These are phyloP conservation scores for Ceratocystis cacaofunesta DNA, from an alignment of 2,329 filamentous ascomycete genomes.

Conservation along the genomic window DNA sequence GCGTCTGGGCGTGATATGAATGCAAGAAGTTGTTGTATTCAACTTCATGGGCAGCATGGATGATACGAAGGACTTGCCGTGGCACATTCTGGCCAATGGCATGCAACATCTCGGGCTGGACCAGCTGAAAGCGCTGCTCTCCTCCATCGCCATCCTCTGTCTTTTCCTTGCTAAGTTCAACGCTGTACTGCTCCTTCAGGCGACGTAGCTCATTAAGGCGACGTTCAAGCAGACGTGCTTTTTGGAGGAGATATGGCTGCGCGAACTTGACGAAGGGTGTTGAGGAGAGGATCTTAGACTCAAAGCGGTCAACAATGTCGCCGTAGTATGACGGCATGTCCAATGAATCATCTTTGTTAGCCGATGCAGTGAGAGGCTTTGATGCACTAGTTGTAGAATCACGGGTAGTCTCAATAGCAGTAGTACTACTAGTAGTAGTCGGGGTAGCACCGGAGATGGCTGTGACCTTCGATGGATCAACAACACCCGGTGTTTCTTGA, in stretches of 20 bases:
- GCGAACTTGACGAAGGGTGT: constrained; percentile 95
- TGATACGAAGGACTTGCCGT: constrained; percentile 76
- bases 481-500: neutral
- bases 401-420: neutral
- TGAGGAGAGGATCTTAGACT: constrained; percentile 83
- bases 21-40: constrained; percentile 93
- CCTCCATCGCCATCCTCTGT: constrained; percentile 40
- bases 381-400: neutral
- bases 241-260: constrained; percentile 84
- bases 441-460: neutral
- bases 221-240: constrained; percentile 78
- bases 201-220: constrained; percentile 68
- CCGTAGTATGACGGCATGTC: constrained; percentile 82
- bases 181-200: constrained; percentile 52
- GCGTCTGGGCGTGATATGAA: constrained; percentile 84
- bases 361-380: neutral
- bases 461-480: neutral
- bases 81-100: constrained; percentile 65
- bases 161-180: constrained; percentile 9
- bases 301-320: constrained; percentile 83
- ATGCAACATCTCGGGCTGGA: constrained; percentile 91
- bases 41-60: constrained; percentile 88
- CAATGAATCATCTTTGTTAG: constrained; percentile 45
- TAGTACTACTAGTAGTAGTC: neutral
- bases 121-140: constrained; percentile 71